These are phyloP conservation scores for Boeremia exigua DNA, from an alignment of 2,329 filamentous ascomycete species.

Conservation along the genomic window DNA sequence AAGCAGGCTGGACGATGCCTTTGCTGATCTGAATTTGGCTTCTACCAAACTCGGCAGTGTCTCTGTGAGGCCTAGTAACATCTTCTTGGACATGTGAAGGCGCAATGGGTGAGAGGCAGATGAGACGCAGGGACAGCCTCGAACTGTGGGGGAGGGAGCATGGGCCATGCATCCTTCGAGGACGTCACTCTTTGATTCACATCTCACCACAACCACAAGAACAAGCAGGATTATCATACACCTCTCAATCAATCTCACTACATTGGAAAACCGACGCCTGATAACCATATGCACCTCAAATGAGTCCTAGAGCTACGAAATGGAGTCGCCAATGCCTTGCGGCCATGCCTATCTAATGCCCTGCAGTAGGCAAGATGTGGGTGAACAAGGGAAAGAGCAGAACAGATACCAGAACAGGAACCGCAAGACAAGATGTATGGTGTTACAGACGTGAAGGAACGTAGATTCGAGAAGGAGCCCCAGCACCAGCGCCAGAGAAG, in stretches of 20 bases:
- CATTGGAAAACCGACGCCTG: neutral
- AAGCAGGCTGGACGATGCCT: conserved; percentile 41
- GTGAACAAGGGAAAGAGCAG: conserved; percentile 9
- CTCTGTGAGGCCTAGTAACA: conserved; percentile 44
- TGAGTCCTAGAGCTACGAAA: neutral
- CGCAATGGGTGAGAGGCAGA: conserved; percentile 4
- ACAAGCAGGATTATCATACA: neutral
- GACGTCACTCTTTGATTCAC: conserved; percentile 1
- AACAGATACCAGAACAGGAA: neutral
- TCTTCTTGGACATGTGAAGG: conserved; percentile 25
- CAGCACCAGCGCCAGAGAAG: too few relatives aligned
- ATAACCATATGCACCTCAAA: neutral
- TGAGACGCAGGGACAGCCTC: conserved; percentile 2
- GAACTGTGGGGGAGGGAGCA: conserved; percentile 5
- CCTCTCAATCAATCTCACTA: neutral
- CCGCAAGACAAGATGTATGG: neutral
- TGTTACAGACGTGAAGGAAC: neutral
- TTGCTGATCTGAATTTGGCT: conserved; percentile 46
- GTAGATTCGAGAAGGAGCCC: too few relatives aligned
- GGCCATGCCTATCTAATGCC: conserved; percentile 6
- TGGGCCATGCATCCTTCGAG: conserved; percentile 2
- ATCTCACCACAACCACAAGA: neutral
- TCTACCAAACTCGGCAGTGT: conserved; percentile 46
- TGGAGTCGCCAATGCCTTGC: conserved; percentile 1
- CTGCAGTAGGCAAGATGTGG: conserved; percentile 5